These are phyloP conservation scores for Solanum etuberosum DNA, from an alignment of 257 asterid species.

Conservation along the genomic window DNA sequence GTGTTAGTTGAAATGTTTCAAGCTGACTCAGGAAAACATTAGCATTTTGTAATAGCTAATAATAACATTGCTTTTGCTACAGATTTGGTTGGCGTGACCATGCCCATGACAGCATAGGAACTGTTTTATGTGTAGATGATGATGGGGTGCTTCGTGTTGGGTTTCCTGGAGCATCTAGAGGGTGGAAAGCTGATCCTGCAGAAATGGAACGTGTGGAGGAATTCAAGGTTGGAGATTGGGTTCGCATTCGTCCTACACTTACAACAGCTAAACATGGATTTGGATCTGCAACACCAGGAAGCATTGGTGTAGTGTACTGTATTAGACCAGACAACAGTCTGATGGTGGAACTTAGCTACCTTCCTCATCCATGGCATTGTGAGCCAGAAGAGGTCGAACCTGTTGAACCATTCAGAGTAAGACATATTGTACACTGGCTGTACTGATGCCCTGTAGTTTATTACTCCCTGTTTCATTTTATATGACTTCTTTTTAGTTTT, in stretches of 20 bases:
- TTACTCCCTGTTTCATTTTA: not conserved
- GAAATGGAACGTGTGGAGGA: conserved; percentile 99
- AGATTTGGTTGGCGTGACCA: conserved; percentile 99
- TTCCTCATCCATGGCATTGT: conserved; percentile 97
- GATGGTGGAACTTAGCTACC: conserved; percentile 81
- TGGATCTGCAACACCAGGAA: conserved; percentile 96
- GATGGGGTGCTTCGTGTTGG: conserved; percentile 98
- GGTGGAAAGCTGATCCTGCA: conserved; percentile 99
- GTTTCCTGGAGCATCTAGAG: conserved; percentile 99
- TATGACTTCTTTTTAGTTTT: not conserved
- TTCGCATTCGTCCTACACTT: conserved; percentile 86
- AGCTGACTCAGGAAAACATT: not conserved
- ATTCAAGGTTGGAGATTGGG: conserved; percentile 97
- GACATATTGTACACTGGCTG: conserved; percentile 1
- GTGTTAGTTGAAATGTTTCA: not conserved
- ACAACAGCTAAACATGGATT: conserved; percentile 95
- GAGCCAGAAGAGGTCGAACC: conserved; percentile 99
- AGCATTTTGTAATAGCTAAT: not conserved
- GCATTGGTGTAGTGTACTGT: conserved; percentile 82
- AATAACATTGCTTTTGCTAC: conserved; percentile 11
- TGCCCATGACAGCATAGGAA: conserved; percentile 88
- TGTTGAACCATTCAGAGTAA: conserved; percentile 92
- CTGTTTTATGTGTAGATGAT: conserved; percentile 95
- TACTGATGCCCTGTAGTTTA: not conserved
- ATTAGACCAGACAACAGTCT: conserved; percentile 88